phyloP scores from a whole-genome alignment of 116 monocot species.

The Phalaenopsis hybrid region DNA sequence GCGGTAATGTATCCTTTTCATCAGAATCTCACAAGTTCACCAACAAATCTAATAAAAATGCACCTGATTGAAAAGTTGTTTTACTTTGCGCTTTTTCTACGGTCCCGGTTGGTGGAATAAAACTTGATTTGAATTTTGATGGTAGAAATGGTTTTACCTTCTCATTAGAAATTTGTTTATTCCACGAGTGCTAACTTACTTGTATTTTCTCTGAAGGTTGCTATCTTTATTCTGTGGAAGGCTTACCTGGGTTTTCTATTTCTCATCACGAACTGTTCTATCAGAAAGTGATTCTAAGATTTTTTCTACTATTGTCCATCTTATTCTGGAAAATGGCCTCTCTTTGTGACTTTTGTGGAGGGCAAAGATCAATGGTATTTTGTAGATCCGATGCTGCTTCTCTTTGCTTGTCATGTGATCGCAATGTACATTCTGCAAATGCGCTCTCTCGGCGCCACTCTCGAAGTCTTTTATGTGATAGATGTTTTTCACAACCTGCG shows the following conservation, averaged over 20 bases:
- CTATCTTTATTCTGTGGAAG: too few relatives aligned
- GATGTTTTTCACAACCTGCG: slow-evolving; percentile 66
- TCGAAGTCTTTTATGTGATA: slow-evolving; percentile 71
- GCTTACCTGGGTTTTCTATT: too few relatives aligned
- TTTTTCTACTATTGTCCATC: neutral
- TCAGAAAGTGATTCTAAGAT: neutral
- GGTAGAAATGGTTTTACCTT: neutral
- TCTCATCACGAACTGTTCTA: too few relatives aligned
- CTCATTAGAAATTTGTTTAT: neutral
- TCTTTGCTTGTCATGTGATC: slow-evolving; percentile 85
- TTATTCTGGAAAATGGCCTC: slow-evolving; percentile 33
- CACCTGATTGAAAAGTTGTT: too few relatives aligned
- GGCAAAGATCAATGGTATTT: slow-evolving; percentile 67
- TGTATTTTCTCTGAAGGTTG: too few relatives aligned
- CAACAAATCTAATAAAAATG: too few relatives aligned
- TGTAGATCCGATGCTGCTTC: slow-evolving; percentile 83
- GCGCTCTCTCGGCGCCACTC: slow-evolving; percentile 73
- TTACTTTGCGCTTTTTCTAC: neutral
- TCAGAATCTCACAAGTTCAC: neutral
- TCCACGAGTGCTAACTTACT: neutral
- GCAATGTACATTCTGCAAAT: slow-evolving; percentile 85
- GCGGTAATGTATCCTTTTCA: neutral
- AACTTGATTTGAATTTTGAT: neutral
- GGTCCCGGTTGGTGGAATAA: neutral
- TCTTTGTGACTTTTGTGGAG: slow-evolving; percentile 79